Evolutionary conservation across 352 stramenopile species (phyloP), one percentile per base, ranked within the genome.

Genomic region (Elongisporangium anandrum): DNA sequence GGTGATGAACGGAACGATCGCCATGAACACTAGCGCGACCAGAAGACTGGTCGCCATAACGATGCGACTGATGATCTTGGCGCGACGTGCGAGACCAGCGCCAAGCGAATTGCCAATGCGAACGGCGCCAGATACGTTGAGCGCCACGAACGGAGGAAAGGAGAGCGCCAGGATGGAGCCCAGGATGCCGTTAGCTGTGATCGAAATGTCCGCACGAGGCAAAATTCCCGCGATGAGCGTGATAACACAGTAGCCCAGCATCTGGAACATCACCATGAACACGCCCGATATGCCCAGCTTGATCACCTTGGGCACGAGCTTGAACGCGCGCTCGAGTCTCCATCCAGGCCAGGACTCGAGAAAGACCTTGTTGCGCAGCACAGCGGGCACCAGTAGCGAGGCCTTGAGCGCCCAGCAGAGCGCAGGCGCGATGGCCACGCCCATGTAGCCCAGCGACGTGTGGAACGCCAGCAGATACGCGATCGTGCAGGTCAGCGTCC

Each of bases 391-490:
- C 9, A 78, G 50, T 22, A 68, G 38, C 29, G 63, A 15, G 5
- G 52, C 39, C 34, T 69, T 61, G 45, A 77, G 19, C 3, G 54
- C 45, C 20, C 34, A 53, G 52, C 61, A 64, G 16, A 74, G 23
- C 26, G 53, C 19, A 2, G 41, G 53, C 4, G 52, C 49, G 38
- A 77, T 51, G 2, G 58, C 39, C n/a, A 70, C 57, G 19, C 71
- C 71, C 6, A 72, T 48, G 50, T 75, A 80, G 20, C 66, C 63
- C 29, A 77, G 51, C 0, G 52, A 38, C 1, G 62, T 69, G 24
- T 65, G 41, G 49, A 69, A 80, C 21, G 66, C 69, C 7, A 80
- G 63, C 2, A 54, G n/a, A 29, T 75, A 73, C 3, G 63, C 68
- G 9, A 66, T 55, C 0, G 53, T 51, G 4, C 70, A n/a, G 29